Percentiles rank a stretch among this genome's conserved stretches.
Evolutionary conservation across 208 protist genomes (phyloP).

Genomic region (Crithidia brevicula): DNA sequence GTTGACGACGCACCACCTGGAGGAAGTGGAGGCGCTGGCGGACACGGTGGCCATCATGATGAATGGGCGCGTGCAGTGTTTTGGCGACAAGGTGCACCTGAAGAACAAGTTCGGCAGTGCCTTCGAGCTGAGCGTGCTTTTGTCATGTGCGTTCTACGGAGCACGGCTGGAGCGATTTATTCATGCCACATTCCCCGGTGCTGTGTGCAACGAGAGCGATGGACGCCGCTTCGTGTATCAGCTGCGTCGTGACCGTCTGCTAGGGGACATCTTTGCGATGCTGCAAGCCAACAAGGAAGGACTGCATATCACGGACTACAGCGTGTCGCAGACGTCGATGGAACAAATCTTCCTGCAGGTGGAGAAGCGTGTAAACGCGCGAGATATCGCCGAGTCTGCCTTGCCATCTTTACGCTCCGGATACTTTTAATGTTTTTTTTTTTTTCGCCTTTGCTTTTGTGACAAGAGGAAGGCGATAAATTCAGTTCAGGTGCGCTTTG

Average conservation of each 20-base stretch:
- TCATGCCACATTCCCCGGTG: conserved; percentile 21
- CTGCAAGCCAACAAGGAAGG: conserved; percentile 38
- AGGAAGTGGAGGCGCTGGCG: conserved; percentile 92
- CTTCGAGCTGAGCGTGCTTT: conserved; percentile 58
- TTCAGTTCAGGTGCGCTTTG: too few relatives aligned
- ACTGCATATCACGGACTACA: conserved; percentile 69
- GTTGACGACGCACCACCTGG: conserved; percentile 94
- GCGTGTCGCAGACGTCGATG: conserved; percentile 74
- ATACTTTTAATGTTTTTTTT: neutral
- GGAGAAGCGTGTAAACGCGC: conserved; percentile 43
- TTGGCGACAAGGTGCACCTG: conserved; percentile 85
- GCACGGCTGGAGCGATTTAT: conserved; percentile 37
- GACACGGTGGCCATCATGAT: conserved; percentile 87
- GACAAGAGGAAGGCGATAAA: too few relatives aligned
- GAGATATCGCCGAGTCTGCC: too few relatives aligned
- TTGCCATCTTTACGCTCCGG: too few relatives aligned
- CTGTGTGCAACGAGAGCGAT: conserved; percentile 25
- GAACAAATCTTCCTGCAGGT: conserved; percentile 76
- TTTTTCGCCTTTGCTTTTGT: neutral
- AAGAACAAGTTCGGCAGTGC: conserved; percentile 83
- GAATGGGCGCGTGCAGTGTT: conserved; percentile 74
- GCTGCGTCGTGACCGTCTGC: conserved; percentile 29
- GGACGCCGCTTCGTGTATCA: conserved; percentile 44
- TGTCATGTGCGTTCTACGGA: conserved; percentile 21
- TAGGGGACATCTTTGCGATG: conserved; percentile 42